Evolutionary conservation across 768 basidiomycete species (phyloP), one percentile per base, ranked within the genome.

Genomic region (Daedaleopsis nitida): DNA sequence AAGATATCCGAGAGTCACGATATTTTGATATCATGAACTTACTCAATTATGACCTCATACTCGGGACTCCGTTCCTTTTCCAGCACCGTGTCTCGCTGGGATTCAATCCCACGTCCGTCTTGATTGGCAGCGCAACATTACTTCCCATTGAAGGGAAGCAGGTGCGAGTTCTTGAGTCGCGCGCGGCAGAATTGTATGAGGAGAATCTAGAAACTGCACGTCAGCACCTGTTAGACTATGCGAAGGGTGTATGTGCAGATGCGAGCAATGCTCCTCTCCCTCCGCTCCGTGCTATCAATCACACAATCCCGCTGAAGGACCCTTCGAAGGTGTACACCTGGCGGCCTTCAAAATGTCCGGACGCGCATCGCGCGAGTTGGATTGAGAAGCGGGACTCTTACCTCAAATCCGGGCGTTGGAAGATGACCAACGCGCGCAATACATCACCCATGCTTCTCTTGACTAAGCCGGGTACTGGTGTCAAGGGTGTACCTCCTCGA

Each of bases 301-400:
- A 78, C 62, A 44, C 43, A 1, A 78, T 78, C 11, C 73, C 73
- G 1, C 34, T 77, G 9, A 71, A 72, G n/a, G 74, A 77, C 52
- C 63, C 67, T 50, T 55, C 53, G 11, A 70, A 71, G 45, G 53
- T 68, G 0, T 77, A 79, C 52, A 60, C 63, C 0, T 81, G 76
- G 76, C 59, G 67, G 12, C 70, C 69, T 1, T 69, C 70, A 19
- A 48, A 48, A 5, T 83, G 81, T 53, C 76, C 76, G 3, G 75
- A 77, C 23, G 69, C 69, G 0, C 60, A 72, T 8, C 60, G 67
- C 12, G 53, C 55, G 0, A 55, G 64, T 1, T 76, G 74, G 74
- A 42, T 45, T 0, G 66, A 66, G 39, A 77, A 77, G 50, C 60
- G 66, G 0, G 70, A 76, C 13, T 65, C 67, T 0, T 77, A 76